Percentiles rank a stretch among this genome's conserved stretches.
Conservation (phyloP, 2,329 filamentous ascomycete genomes). For the Sporothrix protearum region DNA sequence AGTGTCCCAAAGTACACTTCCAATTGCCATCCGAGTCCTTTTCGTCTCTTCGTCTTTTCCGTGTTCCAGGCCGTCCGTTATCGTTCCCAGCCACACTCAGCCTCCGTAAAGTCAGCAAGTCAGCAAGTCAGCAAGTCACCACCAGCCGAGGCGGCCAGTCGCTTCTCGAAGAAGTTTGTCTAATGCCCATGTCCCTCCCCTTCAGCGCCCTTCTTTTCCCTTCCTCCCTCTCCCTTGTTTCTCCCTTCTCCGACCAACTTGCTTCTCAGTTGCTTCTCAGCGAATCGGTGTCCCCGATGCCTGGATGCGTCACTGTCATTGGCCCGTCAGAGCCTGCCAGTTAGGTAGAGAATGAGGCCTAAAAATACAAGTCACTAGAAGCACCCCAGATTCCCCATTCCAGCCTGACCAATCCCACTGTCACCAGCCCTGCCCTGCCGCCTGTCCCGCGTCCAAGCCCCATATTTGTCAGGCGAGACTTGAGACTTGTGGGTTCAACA, state of each 20-base stretch:
- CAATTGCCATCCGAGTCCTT: background rate
- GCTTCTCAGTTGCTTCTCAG: background rate
- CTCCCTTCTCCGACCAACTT: background rate
- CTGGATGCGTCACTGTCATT: conserved; percentile 5
- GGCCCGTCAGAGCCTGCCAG: background rate
- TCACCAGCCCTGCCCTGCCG: background rate
- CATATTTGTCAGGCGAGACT: conserved; percentile 10
- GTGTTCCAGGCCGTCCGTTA: background rate
- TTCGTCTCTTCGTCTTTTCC: background rate
- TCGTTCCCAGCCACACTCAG: background rate
- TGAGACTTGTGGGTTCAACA: background rate
- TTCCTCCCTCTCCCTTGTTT: background rate
- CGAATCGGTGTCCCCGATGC: conserved; percentile 7
- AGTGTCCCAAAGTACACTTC: background rate
- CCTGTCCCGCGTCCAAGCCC: conserved; percentile 1
- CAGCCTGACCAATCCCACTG: no score
- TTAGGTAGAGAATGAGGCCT: no score
- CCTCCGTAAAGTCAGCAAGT: background rate
- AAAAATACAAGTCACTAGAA: background rate
- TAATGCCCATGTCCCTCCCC: background rate
- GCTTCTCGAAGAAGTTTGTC: background rate
- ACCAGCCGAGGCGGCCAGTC: background rate
- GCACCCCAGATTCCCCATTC: conserved; percentile 5
- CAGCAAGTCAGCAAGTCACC: background rate
- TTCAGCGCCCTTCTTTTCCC: background rate